Evolutionary conservation across 2,329 filamentous ascomycete genomes (phyloP).

Genomic region (Ilyonectria destructans): DNA sequence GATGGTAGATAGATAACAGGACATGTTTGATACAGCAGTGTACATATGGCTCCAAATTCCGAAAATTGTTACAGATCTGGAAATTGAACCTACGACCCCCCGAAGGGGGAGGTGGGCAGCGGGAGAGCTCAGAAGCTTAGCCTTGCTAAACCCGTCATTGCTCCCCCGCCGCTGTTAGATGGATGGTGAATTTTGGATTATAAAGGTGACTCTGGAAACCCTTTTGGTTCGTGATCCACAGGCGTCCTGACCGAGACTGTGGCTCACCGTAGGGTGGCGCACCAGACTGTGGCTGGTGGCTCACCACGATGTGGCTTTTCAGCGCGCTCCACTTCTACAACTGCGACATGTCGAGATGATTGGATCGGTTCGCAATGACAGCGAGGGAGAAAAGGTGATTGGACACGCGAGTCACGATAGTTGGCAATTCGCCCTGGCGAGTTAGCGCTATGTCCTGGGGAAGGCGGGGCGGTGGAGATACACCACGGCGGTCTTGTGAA

Average conservation of each 20-base stretch:
- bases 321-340: neutral
- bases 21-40: slow-evolving; percentile 1
- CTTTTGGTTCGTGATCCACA: slow-evolving; percentile 1
- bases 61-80: neutral
- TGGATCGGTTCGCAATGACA: too few relatives aligned
- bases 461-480: too few relatives aligned
- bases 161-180: neutral
- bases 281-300: neutral
- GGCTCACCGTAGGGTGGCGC: neutral
- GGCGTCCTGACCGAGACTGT: neutral
- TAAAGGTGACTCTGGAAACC: slow-evolving; percentile 1
- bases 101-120: neutral
- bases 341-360: too few relatives aligned
- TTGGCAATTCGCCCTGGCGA: too few relatives aligned
- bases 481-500: too few relatives aligned
- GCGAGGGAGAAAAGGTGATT: too few relatives aligned
- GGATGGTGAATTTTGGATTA: neutral
- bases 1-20: neutral
- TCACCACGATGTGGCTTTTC: neutral
- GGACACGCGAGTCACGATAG: too few relatives aligned
- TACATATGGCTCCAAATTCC: neutral
- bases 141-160: slow-evolving; percentile 7
- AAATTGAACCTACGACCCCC: slow-evolving; percentile 16
- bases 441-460: too few relatives aligned
- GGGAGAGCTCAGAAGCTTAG: neutral